A percentile compares a stretch with the other conserved stretches of the same genome.
These are phyloP conservation scores for Canavalia gladiata DNA, from an alignment of 306 rosid species.

Conservation along the genomic window DNA sequence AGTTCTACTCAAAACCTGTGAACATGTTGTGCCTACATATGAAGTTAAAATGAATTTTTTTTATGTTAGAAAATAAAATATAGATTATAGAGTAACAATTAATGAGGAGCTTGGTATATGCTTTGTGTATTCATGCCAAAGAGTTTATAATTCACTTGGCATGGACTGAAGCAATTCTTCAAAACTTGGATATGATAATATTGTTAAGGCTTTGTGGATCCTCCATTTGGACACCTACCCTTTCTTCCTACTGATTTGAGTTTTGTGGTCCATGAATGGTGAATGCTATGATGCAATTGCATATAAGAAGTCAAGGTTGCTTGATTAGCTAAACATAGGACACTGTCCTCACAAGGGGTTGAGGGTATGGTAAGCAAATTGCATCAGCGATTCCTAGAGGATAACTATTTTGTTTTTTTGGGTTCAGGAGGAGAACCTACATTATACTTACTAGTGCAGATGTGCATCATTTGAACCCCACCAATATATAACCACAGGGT, in stretches of 20 bases:
- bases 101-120: background rate
- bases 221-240: background rate
- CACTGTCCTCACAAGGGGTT: background rate
- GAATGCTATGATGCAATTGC: background rate
- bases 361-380: no score
- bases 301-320: conserved; percentile 3
- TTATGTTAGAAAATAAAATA: background rate
- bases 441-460: no score
- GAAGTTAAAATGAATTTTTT: background rate
- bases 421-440: no score
- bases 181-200: background rate
- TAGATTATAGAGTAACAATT: background rate
- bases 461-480: no score
- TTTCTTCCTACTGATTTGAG: background rate
- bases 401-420: no score
- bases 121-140: no score
- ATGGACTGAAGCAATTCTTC: background rate
- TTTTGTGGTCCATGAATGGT: conserved; percentile 19
- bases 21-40: background rate
- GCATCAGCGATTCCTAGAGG: no score
- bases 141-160: no score
- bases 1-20: background rate
- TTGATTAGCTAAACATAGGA: background rate
- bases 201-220: background rate
- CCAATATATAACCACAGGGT: no score